Evolutionary conservation across 2,329 filamentous ascomycete genomes (phyloP).

Genomic region (Stylonectria norvegica): DNA sequence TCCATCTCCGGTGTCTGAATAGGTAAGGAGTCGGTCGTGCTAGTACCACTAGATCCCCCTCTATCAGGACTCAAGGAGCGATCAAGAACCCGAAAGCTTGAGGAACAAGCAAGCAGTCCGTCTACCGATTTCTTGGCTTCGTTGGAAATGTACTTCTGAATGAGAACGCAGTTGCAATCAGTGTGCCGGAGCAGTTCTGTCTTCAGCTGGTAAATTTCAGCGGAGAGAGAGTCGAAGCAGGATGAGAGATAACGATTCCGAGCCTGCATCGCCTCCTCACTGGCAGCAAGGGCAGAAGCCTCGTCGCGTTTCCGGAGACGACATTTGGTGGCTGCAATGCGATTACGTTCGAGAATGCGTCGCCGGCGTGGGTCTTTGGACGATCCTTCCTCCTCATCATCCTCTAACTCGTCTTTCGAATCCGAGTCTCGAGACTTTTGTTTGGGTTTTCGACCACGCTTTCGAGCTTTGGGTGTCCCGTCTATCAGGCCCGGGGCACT

Average conservation of each 20-base stretch:
- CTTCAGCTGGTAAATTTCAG: conserved; percentile 31
- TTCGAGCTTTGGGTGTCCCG: conserved; percentile 17
- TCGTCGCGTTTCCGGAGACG: conserved; percentile 31
- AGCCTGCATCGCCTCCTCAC: conserved; percentile 30
- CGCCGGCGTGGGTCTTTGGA: conserved; percentile 24
- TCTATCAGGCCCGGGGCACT: background rate
- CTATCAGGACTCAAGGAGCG: conserved; percentile 15
- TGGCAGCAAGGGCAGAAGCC: conserved; percentile 27
- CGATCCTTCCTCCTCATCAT: conserved; percentile 20
- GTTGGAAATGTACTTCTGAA: conserved; percentile 31
- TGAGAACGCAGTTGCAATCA: conserved; percentile 30
- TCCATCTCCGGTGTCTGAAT: conserved; percentile 22
- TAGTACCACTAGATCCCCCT: conserved; percentile 21
- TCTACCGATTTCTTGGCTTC: conserved; percentile 30
- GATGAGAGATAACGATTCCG: conserved; percentile 28
- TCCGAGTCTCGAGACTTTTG: conserved; percentile 10
- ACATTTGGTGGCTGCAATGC: conserved; percentile 32
- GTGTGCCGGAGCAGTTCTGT: conserved; percentile 29
- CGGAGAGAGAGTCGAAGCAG: conserved; percentile 24
- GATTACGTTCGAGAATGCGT: conserved; percentile 31
- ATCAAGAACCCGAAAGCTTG: conserved; percentile 13
- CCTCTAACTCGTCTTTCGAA: conserved; percentile 11
- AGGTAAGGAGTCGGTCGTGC: conserved; percentile 23
- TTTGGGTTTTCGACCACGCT: conserved; percentile 27
- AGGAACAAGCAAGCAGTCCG: conserved; percentile 16